Conservation (phyloP, 108 stramenopile species). For the Chaetoceros tenuissimus region DNA sequence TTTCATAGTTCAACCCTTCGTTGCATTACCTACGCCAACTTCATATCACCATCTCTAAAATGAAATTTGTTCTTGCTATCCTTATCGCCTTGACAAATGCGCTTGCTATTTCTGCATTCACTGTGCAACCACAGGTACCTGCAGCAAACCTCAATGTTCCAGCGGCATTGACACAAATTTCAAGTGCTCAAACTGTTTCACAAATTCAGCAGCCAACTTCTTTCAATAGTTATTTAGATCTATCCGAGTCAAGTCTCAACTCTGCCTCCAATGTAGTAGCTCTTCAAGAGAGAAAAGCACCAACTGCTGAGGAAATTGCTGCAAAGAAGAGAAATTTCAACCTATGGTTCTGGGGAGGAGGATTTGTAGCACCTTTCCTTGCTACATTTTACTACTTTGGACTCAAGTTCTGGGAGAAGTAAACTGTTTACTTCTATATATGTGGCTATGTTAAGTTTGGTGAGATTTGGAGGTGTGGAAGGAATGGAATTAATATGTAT, state of each 20-base stretch:
- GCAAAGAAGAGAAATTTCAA: conserved; percentile 80
- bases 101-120: background rate
- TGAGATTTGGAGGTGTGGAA: no score
- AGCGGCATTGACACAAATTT: background rate
- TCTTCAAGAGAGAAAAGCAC: conserved; percentile 19
- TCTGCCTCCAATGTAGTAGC: background rate
- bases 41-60: background rate
- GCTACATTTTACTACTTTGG: conserved; percentile 83
- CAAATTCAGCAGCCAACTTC: background rate
- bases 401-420: conserved; percentile 79
- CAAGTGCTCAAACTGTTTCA: background rate
- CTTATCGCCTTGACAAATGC: background rate
- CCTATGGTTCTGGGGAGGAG: conserved; percentile 78
- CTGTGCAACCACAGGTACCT: background rate
- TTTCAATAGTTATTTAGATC: background rate
- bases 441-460: no score
- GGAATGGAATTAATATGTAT: no score
- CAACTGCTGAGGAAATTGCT: conserved; percentile 71
- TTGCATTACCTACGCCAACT: no score
- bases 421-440: no score
- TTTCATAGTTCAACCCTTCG: no score
- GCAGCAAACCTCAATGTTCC: background rate
- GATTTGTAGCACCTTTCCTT: conserved; percentile 80
- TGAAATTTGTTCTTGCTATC: background rate
- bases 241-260: background rate